Base-by-base conservation (phyloP, 371 early-diverging fungal genomes). In the Capillidium rhysosporum region DNA sequence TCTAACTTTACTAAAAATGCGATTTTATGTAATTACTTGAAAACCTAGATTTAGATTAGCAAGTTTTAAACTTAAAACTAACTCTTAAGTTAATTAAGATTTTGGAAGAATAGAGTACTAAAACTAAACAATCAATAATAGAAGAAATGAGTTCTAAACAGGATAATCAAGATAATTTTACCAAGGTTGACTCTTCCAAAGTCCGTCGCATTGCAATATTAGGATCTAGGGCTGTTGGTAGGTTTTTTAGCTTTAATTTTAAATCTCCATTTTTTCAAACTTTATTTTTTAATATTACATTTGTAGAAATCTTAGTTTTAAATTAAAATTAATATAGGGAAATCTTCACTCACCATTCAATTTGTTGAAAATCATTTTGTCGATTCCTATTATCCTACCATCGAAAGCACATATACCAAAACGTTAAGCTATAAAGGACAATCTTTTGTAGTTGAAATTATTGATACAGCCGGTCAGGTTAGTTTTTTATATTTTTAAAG, bases 391-490 rank as follows among this genome's bases (percentile, higher is more conserved):
- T 89, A 88, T 57, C 95, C 95, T 18, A 94, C 92, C 2, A 92
- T 96, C 58, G 92, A 89, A 63, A 85, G 81, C 62, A 86, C 88
- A 31, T 85, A 88, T 64, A 86, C 77, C 23, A 92, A 91, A 65
- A 79, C 78, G 47, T 73, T 92, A 52, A 77, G 77, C 54, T 82
- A 84, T 55, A 69, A 74, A 60, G 83, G 84, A 39, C 81, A 84
- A 64, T 86, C 89, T 61, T 92, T 86, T 60, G 77, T 75, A 24
- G 78, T 83, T 28, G 90, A 88, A 57, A 92, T 93, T 54, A 83
- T 89, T 63, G 97, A 96, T 66, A 93, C 97, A 12, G 92, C 97
- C 1, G 97, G 97, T 49, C 93, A 93, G 73, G 83, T 81, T 78
- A n/a, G 16, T 43, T 10, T 25, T 39, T 26, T 39, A 25, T 39